phyloP scores from a whole-genome alignment of 164 flowering plant species.

The Vitis cinerea region DNA sequence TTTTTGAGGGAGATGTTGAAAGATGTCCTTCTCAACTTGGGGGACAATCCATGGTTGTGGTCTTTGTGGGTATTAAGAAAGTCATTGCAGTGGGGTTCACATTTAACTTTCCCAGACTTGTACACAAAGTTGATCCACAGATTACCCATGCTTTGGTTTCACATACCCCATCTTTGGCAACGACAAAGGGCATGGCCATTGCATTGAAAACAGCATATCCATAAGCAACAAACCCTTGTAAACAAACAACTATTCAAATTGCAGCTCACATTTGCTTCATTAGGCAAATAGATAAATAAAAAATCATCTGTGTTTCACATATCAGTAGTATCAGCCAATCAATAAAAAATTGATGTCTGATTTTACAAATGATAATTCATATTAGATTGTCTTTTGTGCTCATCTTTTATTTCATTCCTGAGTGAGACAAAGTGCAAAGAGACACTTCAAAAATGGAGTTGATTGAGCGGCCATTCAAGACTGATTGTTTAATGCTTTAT shows the following conservation, averaged over 20 bases:
- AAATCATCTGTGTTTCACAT: too few species aligned
- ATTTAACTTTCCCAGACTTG: not conserved
- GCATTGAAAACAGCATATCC: too few species aligned
- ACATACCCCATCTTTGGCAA: too few species aligned
- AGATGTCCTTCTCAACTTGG: slow-evolving; percentile 14
- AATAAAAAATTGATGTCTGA: not conserved
- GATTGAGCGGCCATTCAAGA: not conserved
- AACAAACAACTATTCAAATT: too few species aligned
- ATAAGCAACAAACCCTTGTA: too few species aligned
- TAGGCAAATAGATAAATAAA: too few species aligned
- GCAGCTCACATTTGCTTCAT: too few species aligned
- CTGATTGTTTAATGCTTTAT: not conserved
- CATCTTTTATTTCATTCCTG: not conserved
- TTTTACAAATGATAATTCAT: too few species aligned
- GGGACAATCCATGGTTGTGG: slow-evolving; percentile 27
- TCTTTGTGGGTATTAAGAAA: slow-evolving; percentile 11
- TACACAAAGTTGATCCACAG: not conserved
- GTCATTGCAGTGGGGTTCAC: slow-evolving; percentile 17
- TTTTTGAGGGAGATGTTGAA: slow-evolving; percentile 19
- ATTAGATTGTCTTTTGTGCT: not conserved
- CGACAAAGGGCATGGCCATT: too few species aligned
- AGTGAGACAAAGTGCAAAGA: not conserved
- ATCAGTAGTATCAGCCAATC: not conserved
- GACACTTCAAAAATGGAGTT: slow-evolving; percentile 1
- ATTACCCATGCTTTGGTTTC: not conserved